A percentile compares a stretch with the other conserved stretches of the same genome.
These are phyloP conservation scores for Hymenoscyphus linearis DNA, from an alignment of 2,329 filamentous ascomycete species.

Conservation along the genomic window DNA sequence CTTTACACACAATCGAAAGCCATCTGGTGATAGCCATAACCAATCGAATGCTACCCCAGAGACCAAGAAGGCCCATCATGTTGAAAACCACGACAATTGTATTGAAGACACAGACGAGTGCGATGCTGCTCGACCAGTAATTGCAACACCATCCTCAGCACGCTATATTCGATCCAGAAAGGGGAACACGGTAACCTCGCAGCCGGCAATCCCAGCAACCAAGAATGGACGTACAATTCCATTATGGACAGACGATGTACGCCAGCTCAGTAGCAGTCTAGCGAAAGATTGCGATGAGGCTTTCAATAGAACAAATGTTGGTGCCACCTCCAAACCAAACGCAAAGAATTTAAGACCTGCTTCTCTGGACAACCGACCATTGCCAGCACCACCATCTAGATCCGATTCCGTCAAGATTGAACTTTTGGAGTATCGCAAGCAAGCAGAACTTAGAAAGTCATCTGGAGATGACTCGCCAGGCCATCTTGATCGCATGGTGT, in stretches of 20 bases:
- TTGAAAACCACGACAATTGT: conserved; percentile 19
- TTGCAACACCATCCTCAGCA: conserved; percentile 17
- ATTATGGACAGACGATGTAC: conserved; percentile 67
- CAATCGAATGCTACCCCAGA: conserved; percentile 6
- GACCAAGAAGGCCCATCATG: neutral
- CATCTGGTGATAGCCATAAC: conserved; percentile 11
- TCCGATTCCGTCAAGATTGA: conserved; percentile 29
- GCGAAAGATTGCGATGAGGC: conserved; percentile 89
- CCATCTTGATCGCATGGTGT: conserved; percentile 55
- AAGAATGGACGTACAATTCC: conserved; percentile 20
- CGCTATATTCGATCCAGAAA: conserved; percentile 31
- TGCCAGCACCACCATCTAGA: conserved; percentile 29
- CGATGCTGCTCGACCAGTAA: conserved; percentile 14
- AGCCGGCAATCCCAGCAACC: conserved; percentile 6
- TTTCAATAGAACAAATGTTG: conserved; percentile 65
- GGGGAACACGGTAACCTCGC: conserved; percentile 8
- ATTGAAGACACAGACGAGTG: conserved; percentile 23
- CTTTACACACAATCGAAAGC: conserved; percentile 49
- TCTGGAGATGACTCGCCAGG: conserved; percentile 35
- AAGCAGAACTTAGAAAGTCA: conserved; percentile 27
- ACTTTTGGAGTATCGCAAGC: conserved; percentile 27
- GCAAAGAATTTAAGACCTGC: conserved; percentile 9
- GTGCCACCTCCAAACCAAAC: conserved; percentile 1
- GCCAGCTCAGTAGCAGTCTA: conserved; percentile 78
- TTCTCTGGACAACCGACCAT: conserved; percentile 25